Percentiles rank a stretch among this genome's conserved stretches.
Evolutionary conservation across 2,329 filamentous ascomycete genomes (phyloP).

Genomic region (Hypoxylon sp.): DNA sequence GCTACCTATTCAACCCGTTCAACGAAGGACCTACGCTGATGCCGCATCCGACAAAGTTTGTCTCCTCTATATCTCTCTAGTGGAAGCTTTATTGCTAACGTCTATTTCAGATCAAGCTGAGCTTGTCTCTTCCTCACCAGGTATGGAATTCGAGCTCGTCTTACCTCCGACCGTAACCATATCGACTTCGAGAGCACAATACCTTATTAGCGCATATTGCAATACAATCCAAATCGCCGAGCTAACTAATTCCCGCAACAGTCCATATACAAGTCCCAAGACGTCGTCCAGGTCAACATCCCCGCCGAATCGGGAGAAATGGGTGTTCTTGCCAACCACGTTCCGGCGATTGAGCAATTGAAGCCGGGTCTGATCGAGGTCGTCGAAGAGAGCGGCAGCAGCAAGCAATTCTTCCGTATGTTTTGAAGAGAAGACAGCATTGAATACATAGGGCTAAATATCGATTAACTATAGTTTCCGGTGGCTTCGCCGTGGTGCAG

Average conservation of each 20-base stretch:
- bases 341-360: conserved; percentile 98
- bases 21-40: conserved; percentile 93
- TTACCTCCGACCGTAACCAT: conserved; percentile 25
- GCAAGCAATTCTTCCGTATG: conserved; percentile 99
- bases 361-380: conserved; percentile 97
- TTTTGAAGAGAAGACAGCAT: conserved; percentile 51
- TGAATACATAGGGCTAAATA: conserved; percentile 40
- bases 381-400: conserved; percentile 88
- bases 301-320: conserved; percentile 98
- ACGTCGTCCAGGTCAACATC: conserved; percentile 96
- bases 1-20: conserved; percentile 81
- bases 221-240: conserved; percentile 46
- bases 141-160: conserved; percentile 70
- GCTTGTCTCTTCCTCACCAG: conserved; percentile 97
- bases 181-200: conserved; percentile 10
- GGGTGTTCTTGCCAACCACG: conserved; percentile 99
- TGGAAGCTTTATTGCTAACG: conserved; percentile 52
- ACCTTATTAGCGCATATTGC: conserved; percentile 28
- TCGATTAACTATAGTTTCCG: conserved; percentile 77
- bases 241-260: conserved; percentile 70
- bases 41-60: conserved; percentile 85
- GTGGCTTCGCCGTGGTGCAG: conserved; percentile 97
- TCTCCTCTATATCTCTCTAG: conserved; percentile 38
- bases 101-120: conserved; percentile 86
- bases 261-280: conserved; percentile 78